Conservation (phyloP, 345 rosid species). For the Salix arbutifolia region DNA sequence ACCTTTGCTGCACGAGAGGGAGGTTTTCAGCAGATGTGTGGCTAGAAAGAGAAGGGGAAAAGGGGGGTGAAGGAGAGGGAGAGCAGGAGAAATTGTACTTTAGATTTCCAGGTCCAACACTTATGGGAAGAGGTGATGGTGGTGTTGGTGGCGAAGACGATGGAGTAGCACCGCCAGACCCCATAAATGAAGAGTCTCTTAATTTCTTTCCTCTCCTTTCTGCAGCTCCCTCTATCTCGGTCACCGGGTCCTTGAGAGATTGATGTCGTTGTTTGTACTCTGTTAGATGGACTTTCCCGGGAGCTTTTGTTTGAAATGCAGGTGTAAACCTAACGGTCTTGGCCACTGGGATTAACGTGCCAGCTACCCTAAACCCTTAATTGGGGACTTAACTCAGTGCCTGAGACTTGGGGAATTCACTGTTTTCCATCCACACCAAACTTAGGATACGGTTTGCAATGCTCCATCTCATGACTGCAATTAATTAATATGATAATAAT, state of each 20-base stretch:
- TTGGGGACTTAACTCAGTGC: too few species aligned
- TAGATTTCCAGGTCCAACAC: conserved; percentile 46
- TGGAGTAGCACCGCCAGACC: conserved; percentile 16
- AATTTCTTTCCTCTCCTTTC: background rate
- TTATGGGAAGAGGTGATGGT: conserved; percentile 58
- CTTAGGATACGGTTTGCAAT: too few species aligned
- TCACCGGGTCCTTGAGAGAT: background rate
- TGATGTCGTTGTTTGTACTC: too few species aligned
- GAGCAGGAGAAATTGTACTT: conserved; percentile 39
- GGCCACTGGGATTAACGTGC: background rate
- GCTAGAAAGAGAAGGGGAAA: conserved; percentile 33
- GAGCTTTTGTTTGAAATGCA: conserved; percentile 16
- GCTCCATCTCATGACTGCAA: too few species aligned
- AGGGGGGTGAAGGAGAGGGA: conserved; percentile 47
- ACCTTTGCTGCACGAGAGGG: conserved; percentile 31
- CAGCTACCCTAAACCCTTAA: background rate
- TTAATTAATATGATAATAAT: too few species aligned
- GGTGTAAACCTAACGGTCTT: conserved; percentile 28
- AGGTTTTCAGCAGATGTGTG: conserved; percentile 34
- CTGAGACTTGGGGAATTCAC: too few species aligned
- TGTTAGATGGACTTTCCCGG: conserved; percentile 5
- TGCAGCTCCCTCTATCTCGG: too few species aligned
- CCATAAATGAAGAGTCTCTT: background rate
- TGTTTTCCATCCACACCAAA: too few species aligned
- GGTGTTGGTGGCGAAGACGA: conserved; percentile 52